A percentile compares a stretch with the other conserved stretches of the same genome.
These are phyloP conservation scores for Microsporum ferrugineum DNA, from an alignment of 2,329 filamentous ascomycete genomes.

Conservation along the genomic window DNA sequence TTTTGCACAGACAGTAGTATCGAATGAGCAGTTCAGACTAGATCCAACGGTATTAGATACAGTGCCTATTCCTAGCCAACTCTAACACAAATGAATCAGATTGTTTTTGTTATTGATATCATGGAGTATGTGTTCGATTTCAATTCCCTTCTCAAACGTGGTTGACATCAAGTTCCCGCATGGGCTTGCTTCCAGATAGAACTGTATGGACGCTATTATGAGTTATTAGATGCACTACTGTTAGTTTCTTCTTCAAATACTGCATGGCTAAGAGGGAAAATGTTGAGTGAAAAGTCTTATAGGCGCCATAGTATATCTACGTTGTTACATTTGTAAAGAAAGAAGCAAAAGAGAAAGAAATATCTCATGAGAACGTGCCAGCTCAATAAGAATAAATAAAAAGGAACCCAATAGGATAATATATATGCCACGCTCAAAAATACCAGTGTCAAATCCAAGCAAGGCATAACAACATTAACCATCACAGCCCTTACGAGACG, in stretches of 20 bases:
- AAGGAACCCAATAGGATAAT: background rate
- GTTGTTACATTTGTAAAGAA: background rate
- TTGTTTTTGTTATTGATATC: background rate
- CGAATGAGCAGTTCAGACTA: background rate
- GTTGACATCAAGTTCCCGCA: background rate
- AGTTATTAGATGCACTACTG: background rate
- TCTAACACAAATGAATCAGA: background rate
- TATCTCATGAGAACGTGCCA: background rate
- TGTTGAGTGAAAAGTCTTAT: background rate
- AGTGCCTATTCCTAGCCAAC: background rate
- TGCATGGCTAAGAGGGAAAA: background rate
- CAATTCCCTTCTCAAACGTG: background rate
- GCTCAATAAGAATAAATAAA: background rate
- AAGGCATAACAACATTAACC: background rate
- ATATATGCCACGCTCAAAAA: background rate
- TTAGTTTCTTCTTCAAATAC: background rate
- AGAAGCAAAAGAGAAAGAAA: background rate
- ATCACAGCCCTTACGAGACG: background rate
- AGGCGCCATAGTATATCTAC: background rate
- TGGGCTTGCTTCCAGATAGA: background rate
- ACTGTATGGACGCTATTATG: background rate
- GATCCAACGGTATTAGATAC: background rate
- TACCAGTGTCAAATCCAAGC: background rate
- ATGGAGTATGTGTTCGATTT: background rate
- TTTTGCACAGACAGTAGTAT: background rate